Evolutionary conservation across 2,329 filamentous ascomycete species (phyloP), one percentile per base, ranked within the genome.

Genomic region (Erysiphe neolycopersici): DNA sequence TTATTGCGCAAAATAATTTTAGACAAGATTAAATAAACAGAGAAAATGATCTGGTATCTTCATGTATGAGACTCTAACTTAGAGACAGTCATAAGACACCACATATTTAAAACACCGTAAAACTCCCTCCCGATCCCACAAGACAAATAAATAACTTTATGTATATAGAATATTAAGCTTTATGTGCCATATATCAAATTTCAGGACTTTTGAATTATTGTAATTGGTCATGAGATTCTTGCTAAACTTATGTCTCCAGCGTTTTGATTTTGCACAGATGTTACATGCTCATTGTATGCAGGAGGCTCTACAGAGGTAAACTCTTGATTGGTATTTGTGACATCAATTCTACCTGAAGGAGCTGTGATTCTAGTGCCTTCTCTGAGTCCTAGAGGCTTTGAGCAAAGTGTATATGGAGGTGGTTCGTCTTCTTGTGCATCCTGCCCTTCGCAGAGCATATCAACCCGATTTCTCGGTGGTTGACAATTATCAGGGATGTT

Each of bases 361-460:
- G 11, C 13, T 22, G 11, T 14, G 9, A 13, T 33, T n/a, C 32
- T 11, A 33, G 29, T 29, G 10, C 26, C 22, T 14, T 45, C 45
- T 42, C 47, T 47, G 38, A 54, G 43, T 47, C 53, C 56, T 30
- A 54, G 53, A 14, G 54, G 54, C 38, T 57, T 57, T 4, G 37
- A 41, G 3, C 46, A 51, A 11, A 48, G 48, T 5, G 46, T 61
- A 54, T 79, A 79, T 0, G 73, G 71, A 41, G 74, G 74, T 42
- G 74, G 74, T 10, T 73, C 70, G 54, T 77, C 71, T 26, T 73
- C 74, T 38, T 65, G 57, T 58, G 76, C 73, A 53, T 78, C 66
- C 45, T 77, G 56, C 0, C 74, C 74, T 22, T 44, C 43, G 9
- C 11, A 14, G n/a, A 12, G 16, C 18, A 38, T 38, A 48, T 78